These are phyloP conservation scores for Jaenimonas drosophilae DNA, from an alignment of 208 protist species.

Conservation along the genomic window DNA sequence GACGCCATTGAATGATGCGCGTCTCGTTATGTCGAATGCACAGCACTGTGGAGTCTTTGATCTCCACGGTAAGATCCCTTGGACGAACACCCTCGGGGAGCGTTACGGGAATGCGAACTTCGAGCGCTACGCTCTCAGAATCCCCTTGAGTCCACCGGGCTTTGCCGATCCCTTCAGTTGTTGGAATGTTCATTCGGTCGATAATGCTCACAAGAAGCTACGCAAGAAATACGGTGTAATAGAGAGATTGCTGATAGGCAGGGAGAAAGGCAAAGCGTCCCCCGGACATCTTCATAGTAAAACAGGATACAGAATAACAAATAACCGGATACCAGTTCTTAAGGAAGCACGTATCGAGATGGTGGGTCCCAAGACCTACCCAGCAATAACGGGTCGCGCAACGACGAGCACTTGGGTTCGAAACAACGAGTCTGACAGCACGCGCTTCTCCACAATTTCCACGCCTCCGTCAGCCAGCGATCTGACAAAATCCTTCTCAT, in stretches of 20 bases:
- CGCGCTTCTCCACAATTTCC: conserved; percentile 30
- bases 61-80: conserved; percentile 59
- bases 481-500: conserved; percentile 54
- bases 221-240: background rate
- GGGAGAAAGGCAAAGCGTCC: background rate
- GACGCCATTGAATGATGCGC: conserved; percentile 74
- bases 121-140: conserved; percentile 43
- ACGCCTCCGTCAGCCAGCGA: conserved; percentile 36
- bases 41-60: conserved; percentile 70
- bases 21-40: conserved; percentile 56
- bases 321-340: no score
- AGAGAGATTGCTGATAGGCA: background rate
- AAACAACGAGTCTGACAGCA: conserved; percentile 33
- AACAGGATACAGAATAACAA: no score
- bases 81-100: conserved; percentile 53
- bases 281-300: no score
- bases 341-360: no score
- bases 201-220: background rate
- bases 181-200: conserved; percentile 11
- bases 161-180: conserved; percentile 51
- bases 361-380: no score
- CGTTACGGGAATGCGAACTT: conserved; percentile 63
- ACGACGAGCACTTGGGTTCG: conserved; percentile 50
- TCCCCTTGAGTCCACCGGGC: conserved; percentile 61
- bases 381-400: conserved; percentile 34